Conservation (phyloP, 2,329 filamentous ascomycete genomes). For the Pseudocercospora cruenta region DNA sequence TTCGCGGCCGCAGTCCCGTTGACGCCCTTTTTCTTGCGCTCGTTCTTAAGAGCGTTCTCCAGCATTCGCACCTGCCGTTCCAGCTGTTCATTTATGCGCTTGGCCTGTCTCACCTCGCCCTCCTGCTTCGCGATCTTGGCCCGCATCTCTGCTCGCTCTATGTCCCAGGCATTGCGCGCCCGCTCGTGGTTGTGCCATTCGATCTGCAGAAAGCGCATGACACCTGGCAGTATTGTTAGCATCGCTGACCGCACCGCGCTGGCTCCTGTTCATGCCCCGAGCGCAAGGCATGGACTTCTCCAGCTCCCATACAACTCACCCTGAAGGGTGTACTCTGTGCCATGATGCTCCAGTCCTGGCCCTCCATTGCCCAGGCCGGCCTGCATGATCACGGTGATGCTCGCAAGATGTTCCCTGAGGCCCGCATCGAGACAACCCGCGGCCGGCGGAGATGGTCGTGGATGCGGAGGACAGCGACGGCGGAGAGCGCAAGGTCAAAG, state of each 20-base stretch:
- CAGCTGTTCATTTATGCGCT: conserved; percentile 84
- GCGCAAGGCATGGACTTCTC: not conserved
- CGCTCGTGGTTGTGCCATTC: conserved; percentile 99
- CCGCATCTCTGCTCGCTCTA: conserved; percentile 99
- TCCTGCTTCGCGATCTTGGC: conserved; percentile 93
- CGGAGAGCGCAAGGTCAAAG: not conserved
- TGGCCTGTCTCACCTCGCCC: conserved; percentile 82
- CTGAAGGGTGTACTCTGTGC: conserved; percentile 74
- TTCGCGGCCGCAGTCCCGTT: conserved; percentile 27
- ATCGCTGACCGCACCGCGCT: not conserved
- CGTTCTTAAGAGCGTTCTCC: conserved; percentile 83
- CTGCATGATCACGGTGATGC: conserved; percentile 47
- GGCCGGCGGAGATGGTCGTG: not conserved
- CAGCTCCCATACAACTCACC: conserved; percentile 52
- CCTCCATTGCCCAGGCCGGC: conserved; percentile 64
- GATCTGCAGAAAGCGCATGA: conserved; percentile 98
- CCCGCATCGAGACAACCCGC: conserved; percentile 6
- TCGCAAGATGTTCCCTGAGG: not conserved
- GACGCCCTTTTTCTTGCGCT: conserved; percentile 63
- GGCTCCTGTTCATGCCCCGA: not conserved
- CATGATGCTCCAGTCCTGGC: conserved; percentile 55
- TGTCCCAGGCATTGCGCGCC: conserved; percentile 97
- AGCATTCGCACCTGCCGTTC: conserved; percentile 89
- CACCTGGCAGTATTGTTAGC: conserved; percentile 61
- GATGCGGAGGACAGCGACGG: not conserved